phyloP scores from a whole-genome alignment of 495 filamentous ascomycete species.

The Paragyromitra xinjiangensis region DNA sequence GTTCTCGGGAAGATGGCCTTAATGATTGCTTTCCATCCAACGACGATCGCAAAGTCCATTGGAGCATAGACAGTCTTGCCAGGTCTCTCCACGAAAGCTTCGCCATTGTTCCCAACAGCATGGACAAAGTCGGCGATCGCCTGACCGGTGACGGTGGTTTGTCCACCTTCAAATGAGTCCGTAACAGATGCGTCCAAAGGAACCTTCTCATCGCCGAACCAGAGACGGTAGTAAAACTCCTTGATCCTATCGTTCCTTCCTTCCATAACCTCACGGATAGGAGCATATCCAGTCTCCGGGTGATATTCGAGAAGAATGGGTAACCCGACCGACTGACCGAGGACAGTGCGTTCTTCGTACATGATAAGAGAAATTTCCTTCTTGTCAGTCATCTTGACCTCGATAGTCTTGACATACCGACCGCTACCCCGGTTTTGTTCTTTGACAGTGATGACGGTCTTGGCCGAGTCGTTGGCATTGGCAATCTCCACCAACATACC shows the following conservation, averaged over 20 bases:
- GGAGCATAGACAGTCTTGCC: constrained; percentile 94
- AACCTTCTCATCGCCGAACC: constrained; percentile 88
- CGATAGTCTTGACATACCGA: constrained; percentile 81
- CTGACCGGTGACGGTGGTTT: constrained; percentile 82
- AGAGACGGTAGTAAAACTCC: constrained; percentile 94
- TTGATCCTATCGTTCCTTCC: constrained; percentile 95
- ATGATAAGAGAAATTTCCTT: constrained; percentile 84
- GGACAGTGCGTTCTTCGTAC: constrained; percentile 87
- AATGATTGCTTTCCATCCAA: constrained; percentile 98
- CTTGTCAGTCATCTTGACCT: constrained; percentile 76
- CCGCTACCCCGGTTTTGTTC: constrained; percentile 71
- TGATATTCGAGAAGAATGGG: constrained; percentile 89
- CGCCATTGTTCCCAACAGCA: constrained; percentile 95
- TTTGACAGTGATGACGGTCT: constrained; percentile 82
- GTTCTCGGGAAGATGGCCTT: constrained; percentile 96
- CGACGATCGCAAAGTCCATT: constrained; percentile 99
- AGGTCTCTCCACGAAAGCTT: constrained; percentile 96
- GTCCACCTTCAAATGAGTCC: constrained; percentile 86
- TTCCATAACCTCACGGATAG: constrained; percentile 94
- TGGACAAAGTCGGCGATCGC: constrained; percentile 98
- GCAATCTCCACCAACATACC: constrained; percentile 88
- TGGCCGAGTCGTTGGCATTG: constrained; percentile 77
- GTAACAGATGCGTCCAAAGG: constrained; percentile 86
- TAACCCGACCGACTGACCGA: constrained; percentile 78
- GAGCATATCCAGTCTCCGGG: constrained; percentile 92